phyloP scores from a whole-genome alignment of 371 early-diverging fungal species.

The Chytridiales sp. region DNA sequence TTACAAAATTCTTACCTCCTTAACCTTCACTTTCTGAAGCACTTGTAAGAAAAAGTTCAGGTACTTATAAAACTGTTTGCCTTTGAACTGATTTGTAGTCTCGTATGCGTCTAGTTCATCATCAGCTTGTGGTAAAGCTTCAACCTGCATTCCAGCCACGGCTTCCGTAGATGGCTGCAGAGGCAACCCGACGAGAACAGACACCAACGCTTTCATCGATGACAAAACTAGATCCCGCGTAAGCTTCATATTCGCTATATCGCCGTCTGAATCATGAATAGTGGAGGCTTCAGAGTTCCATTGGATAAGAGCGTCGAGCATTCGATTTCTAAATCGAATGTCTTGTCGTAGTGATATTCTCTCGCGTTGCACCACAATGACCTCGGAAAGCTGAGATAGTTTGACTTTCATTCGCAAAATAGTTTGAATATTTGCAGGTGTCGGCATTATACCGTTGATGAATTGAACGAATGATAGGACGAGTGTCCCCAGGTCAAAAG shows the following conservation, averaged over 20 bases:
- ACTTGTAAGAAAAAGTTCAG: constrained; percentile 86
- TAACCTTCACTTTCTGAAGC: constrained; percentile 50
- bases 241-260: constrained; percentile 52
- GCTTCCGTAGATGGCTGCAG: constrained; percentile 52
- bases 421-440: constrained; percentile 12
- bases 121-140: not conserved
- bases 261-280: constrained; percentile 32
- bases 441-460: constrained; percentile 52
- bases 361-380: constrained; percentile 76
- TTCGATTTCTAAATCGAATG: constrained; percentile 77
- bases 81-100: constrained; percentile 67
- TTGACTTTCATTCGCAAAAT: constrained; percentile 68
- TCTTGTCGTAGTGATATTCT: constrained; percentile 82
- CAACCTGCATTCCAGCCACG: not conserved
- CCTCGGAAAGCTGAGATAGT: constrained; percentile 82
- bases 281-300: constrained; percentile 74
- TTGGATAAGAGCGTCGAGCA: constrained; percentile 56
- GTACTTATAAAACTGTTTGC: constrained; percentile 80
- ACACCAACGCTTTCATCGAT: constrained; percentile 79
- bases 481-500: constrained; percentile 76
- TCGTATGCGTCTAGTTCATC: constrained; percentile 66
- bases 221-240: constrained; percentile 79
- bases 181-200: constrained; percentile 76
- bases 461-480: constrained; percentile 77
- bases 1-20: constrained; percentile 7